Evolutionary conservation across 169 alveolate genomes (phyloP).

Genomic region (Cryptosporidium tyzzeri): DNA sequence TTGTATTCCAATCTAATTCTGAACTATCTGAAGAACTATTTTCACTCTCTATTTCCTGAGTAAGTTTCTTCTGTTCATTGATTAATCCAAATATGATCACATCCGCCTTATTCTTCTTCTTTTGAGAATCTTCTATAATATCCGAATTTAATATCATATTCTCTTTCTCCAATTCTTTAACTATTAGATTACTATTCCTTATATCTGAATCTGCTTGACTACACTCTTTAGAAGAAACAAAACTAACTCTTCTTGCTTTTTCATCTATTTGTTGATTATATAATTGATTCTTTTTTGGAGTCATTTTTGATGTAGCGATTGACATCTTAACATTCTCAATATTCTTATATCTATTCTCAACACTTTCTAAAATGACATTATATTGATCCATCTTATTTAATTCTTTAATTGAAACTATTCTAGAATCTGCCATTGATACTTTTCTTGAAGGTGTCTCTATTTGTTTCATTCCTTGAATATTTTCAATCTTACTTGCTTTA

Average conservation of each 20-base stretch:
- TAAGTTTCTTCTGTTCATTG: conserved; percentile 52
- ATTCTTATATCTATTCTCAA: conserved; percentile 3
- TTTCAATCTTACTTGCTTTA: conserved; percentile 55
- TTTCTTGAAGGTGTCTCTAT: conserved; percentile 62
- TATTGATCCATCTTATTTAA: neutral
- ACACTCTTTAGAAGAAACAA: conserved; percentile 52
- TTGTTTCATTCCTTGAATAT: conserved; percentile 41
- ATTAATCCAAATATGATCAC: conserved; percentile 57
- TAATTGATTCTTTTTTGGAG: neutral
- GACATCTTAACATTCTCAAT: conserved; percentile 42
- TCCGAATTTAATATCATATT: neutral
- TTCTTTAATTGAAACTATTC: conserved; percentile 10
- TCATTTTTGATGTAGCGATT: conserved; percentile 46
- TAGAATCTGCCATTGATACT: conserved; percentile 66
- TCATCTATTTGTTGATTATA: neutral
- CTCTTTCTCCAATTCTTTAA: neutral
- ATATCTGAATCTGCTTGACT: conserved; percentile 5
- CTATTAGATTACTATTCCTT: neutral
- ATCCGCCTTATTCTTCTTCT: conserved; percentile 63
- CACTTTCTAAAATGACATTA: conserved; percentile 21
- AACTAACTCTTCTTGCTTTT: conserved; percentile 36
- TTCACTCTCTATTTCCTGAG: conserved; percentile 3
- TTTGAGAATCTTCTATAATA: neutral
- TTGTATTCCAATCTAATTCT: neutral
- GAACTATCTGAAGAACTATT: neutral